Base-by-base conservation (phyloP, 2,329 filamentous ascomycete genomes). In the Ceratocystis albifundus region DNA sequence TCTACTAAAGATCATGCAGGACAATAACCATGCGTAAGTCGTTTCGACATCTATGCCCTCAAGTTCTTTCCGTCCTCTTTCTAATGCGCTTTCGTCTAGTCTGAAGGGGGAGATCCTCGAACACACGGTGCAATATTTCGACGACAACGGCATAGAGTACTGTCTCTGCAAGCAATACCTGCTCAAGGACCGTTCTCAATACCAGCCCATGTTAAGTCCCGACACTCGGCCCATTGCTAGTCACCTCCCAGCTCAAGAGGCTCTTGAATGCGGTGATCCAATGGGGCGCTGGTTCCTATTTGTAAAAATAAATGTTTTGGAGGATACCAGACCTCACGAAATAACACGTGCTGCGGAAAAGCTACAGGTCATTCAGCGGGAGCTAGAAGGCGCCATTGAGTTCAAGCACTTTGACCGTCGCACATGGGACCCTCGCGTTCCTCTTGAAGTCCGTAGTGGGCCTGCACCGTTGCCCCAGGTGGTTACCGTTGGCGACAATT, bases 251-350 rank as follows among this genome's bases (percentile, higher is more conserved):
- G 69, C 80, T 0, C 82, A 78, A 74, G 75, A 78, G 2, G 72
- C 75, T 0, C 74, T 84, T 6, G 73, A 77, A 1, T 78, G 78
- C 0, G 74, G 83, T 17, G 82, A 84, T 70, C 72, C 76, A 48
- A 77, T 78, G 63, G 75, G 76, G 64, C 75, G 77, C 45, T 86
- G 84, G 84, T 77, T 83, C 63, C 75, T 87, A 36, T 78, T 77
- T 45, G 79, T 84, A 67, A 82, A 78, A 67, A 74, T 78, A 1
- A 77, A 82, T 63, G 81, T 85, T 1, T 69, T 79, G 6, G 82
- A 85, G 67, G 82, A 84, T 65, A 82, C 78, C 69, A 80, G 82
- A 64, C 83, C 82, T 0, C 82, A 84, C 46, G 82, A 83, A 71
- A 77, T 85, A 36, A 76, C 80, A 57, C 80, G 82, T 69, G 82